These are phyloP conservation scores for Scedosporium dehoogii DNA, from an alignment of 2,329 filamentous ascomycete genomes.

Conservation along the genomic window DNA sequence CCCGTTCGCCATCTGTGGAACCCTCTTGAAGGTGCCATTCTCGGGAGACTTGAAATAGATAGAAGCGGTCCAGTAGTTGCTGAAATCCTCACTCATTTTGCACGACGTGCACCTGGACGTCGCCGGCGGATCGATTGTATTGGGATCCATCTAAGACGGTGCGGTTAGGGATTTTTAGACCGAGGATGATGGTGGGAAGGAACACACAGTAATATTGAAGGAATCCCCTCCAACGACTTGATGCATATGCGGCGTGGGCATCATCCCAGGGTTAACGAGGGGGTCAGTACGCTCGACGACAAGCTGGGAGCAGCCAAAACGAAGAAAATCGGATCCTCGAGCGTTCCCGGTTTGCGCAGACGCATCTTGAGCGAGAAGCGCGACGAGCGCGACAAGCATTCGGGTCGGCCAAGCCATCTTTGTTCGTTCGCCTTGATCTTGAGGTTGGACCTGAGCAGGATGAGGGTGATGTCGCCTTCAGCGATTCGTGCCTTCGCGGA, in stretches of 20 bases:
- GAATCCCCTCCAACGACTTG: slow-evolving; percentile 30
- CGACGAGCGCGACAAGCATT: neutral
- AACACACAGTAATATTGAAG: slow-evolving; percentile 19
- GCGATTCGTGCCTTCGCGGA: too few relatives aligned
- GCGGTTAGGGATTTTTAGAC: too few relatives aligned
- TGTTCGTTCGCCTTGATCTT: too few relatives aligned
- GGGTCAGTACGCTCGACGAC: slow-evolving; percentile 27
- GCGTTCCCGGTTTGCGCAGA: neutral
- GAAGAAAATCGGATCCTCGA: slow-evolving; percentile 6
- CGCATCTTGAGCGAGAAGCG: neutral
- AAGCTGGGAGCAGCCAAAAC: slow-evolving; percentile 35
- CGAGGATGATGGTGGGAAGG: neutral
- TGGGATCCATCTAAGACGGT: neutral
- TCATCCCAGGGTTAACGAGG: neutral
- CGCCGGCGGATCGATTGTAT: neutral
- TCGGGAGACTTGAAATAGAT: slow-evolving; percentile 20
- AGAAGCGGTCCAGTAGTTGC: slow-evolving; percentile 23
- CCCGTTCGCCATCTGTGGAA: slow-evolving; percentile 50
- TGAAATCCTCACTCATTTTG: slow-evolving; percentile 21
- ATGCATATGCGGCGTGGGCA: slow-evolving; percentile 26
- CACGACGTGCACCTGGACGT: slow-evolving; percentile 14
- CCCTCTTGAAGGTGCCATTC: slow-evolving; percentile 45
- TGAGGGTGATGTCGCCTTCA: too few relatives aligned
- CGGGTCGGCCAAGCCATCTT: neutral
- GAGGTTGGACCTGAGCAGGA: too few relatives aligned